A percentile compares a stretch with the other conserved stretches of the same genome.
Conservation (phyloP, 768 basidiomycete genomes). For the Leccinum subtestaceum region DNA sequence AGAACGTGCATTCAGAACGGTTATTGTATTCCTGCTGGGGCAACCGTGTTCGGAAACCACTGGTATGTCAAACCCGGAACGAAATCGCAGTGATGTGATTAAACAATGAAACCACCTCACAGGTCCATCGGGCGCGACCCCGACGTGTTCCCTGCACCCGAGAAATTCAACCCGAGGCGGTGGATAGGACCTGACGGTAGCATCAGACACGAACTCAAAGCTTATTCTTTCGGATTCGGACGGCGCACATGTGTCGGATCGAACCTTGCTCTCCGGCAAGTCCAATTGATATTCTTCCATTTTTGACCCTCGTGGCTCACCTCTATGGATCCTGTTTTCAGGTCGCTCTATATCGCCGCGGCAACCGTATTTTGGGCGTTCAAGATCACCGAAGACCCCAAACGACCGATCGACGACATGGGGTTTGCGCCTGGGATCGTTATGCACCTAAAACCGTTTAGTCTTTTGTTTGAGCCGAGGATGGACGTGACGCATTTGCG, state of each 20-base stretch:
- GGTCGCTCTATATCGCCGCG: slow-evolving; percentile 62
- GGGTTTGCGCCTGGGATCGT: slow-evolving; percentile 65
- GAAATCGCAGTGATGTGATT: not conserved
- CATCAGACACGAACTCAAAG: slow-evolving; percentile 48
- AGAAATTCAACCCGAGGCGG: slow-evolving; percentile 53
- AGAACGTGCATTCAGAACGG: slow-evolving; percentile 27
- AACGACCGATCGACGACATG: slow-evolving; percentile 54
- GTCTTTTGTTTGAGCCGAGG: slow-evolving; percentile 51
- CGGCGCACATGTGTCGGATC: slow-evolving; percentile 32
- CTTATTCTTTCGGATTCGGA: slow-evolving; percentile 56
- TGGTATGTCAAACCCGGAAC: slow-evolving; percentile 18
- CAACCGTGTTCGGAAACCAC: slow-evolving; percentile 32
- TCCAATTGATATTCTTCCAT: not conserved
- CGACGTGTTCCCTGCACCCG: slow-evolving; percentile 33
- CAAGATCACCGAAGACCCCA: slow-evolving; percentile 44
- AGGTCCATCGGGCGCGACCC: slow-evolving; percentile 29
- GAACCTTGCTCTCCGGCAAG: slow-evolving; percentile 24
- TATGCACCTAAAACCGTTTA: slow-evolving; percentile 60
- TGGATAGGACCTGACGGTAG: slow-evolving; percentile 47
- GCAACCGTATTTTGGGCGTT: slow-evolving; percentile 67
- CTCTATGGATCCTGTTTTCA: slow-evolving; percentile 10
- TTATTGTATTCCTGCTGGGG: slow-evolving; percentile 34
- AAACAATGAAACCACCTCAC: not conserved
- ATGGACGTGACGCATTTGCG: slow-evolving; percentile 16
- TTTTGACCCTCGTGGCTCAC: not conserved